A percentile compares a stretch with the other conserved stretches of the same genome.
Evolutionary conservation across 164 flowering plant species (phyloP).

Genomic region (Kalanchoe fedtschenkoi): DNA sequence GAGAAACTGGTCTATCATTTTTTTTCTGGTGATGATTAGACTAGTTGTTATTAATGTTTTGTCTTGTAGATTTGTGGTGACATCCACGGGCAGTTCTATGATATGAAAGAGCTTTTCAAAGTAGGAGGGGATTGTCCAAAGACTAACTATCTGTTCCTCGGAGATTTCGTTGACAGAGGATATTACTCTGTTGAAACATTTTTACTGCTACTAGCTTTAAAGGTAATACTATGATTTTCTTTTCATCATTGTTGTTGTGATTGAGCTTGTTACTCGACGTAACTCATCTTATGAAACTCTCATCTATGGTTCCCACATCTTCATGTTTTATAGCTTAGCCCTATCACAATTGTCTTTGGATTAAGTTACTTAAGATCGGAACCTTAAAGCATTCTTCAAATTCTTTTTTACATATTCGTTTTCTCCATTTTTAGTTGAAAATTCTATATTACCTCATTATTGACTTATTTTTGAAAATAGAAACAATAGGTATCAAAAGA

Average conservation of each 20-base stretch:
- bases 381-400: no score
- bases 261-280: neutral
- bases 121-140: slow-evolving; percentile 99
- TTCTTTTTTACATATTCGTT: no score
- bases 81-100: slow-evolving; percentile 97
- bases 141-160: slow-evolving; percentile 94
- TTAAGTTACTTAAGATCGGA: no score
- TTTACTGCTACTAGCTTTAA: slow-evolving; percentile 80
- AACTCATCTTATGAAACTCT: neutral
- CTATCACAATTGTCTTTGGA: no score
- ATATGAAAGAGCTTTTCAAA: slow-evolving; percentile 97
- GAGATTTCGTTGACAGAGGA: slow-evolving; percentile 98
- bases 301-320: neutral
- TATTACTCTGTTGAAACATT: slow-evolving; percentile 97
- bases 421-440: no score
- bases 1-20: neutral
- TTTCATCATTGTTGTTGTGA: neutral
- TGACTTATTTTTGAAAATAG: no score
- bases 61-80: slow-evolving; percentile 85
- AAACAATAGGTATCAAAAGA: no score
- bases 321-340: neutral
- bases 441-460: no score
- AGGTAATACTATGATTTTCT: slow-evolving; percentile 37
- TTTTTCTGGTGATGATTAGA: neutral
- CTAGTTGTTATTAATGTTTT: neutral